Evolutionary conservation across 164 flowering plant genomes (phyloP).

Genomic region (Dillenia turbinata): DNA sequence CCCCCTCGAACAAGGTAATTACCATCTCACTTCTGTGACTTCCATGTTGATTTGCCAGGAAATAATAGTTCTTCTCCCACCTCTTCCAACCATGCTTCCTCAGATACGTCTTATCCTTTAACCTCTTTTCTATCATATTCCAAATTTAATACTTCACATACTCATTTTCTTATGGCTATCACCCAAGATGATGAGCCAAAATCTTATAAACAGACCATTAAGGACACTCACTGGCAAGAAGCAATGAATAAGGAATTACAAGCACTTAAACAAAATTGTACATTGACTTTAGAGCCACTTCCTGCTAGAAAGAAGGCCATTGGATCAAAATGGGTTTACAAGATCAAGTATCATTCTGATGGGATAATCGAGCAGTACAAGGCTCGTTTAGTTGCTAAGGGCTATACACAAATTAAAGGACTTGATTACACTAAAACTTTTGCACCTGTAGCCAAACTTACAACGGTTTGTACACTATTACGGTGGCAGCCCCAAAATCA

Average conservation of each 20-base stretch:
- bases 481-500: background rate
- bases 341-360: background rate
- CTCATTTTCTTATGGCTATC: background rate
- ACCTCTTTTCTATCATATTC: background rate
- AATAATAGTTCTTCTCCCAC: no score
- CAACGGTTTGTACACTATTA: background rate
- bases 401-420: background rate
- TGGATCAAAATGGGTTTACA: conserved; percentile 1
- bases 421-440: background rate
- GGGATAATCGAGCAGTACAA: background rate
- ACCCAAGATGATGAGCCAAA: background rate
- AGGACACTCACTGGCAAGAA: background rate
- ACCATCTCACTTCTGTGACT: no score
- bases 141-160: background rate
- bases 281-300: background rate
- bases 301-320: background rate
- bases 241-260: conserved; percentile 1
- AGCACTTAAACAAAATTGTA: background rate
- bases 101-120: background rate
- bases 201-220: background rate
- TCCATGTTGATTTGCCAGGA: no score
- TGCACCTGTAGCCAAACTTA: background rate
- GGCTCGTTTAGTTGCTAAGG: no score
- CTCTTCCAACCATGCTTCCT: no score
- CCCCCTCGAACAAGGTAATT: no score